A percentile compares a stretch with the other conserved stretches of the same genome.
Evolutionary conservation across 768 basidiomycete genomes (phyloP).

Genomic region (Rhodotorula sphaerocarpa): DNA sequence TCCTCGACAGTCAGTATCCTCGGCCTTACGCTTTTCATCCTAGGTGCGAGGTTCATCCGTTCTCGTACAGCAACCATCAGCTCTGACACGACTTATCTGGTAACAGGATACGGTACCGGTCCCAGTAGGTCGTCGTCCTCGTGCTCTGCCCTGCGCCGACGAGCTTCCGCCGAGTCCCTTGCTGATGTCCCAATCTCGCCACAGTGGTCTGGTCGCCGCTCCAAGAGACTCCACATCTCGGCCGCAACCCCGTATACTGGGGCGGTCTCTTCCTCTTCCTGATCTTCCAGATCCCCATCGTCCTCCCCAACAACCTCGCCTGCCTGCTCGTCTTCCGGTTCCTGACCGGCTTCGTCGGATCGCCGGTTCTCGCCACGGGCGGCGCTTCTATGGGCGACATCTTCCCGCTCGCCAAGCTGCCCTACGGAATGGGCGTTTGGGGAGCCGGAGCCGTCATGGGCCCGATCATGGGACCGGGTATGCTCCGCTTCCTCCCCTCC

Average conservation of each 20-base stretch:
- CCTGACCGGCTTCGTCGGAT: constrained; percentile 45
- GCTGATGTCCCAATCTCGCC: background rate
- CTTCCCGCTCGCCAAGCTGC: background rate
- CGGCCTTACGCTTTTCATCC: constrained; percentile 40
- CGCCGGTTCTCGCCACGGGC: constrained; percentile 44
- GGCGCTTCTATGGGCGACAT: constrained; percentile 39
- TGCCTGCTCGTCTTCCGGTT: constrained; percentile 35
- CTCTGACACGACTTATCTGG: no score
- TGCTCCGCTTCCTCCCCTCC: no score
- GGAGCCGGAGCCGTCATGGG: constrained; percentile 38
- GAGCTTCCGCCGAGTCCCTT: background rate
- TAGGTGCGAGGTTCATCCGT: no score
- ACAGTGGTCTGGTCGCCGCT: constrained; percentile 35
- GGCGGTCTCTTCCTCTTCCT: constrained; percentile 43
- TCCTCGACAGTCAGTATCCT: constrained; percentile 37
- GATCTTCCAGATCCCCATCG: constrained; percentile 40
- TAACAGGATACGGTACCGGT: constrained; percentile 43
- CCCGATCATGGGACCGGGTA: constrained; percentile 7
- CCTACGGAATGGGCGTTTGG: constrained; percentile 38
- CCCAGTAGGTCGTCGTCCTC: constrained; percentile 32
- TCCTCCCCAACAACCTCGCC: background rate
- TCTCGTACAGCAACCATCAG: no score
- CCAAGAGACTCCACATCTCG: constrained; percentile 44
- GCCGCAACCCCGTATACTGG: constrained; percentile 44
- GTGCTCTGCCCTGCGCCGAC: no score